phyloP scores from a whole-genome alignment of 805 yeast species.

The Wickerhamomyces bovis region DNA sequence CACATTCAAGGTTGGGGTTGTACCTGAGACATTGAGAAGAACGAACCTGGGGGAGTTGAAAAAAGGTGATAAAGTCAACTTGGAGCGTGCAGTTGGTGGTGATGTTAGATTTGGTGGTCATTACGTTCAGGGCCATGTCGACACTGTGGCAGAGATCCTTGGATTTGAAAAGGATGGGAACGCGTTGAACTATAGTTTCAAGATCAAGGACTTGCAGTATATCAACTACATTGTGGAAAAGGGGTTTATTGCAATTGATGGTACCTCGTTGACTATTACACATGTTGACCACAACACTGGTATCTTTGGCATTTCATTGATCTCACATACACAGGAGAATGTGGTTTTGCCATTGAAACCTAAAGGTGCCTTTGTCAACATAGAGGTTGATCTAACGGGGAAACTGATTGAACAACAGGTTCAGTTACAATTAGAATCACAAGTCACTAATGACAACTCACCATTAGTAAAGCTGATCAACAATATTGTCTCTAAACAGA shows the following conservation, averaged over 20 bases:
- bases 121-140: constrained; percentile 96
- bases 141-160: constrained; percentile 70
- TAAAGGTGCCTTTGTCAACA: constrained; percentile 64
- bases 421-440: constrained; percentile 45
- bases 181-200: constrained; percentile 70
- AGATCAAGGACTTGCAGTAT: constrained; percentile 55
- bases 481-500: constrained; percentile 39
- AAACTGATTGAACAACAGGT: constrained; percentile 88
- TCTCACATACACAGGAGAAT: constrained; percentile 80
- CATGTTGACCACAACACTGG: constrained; percentile 53
- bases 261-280: constrained; percentile 86
- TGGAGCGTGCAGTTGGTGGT: constrained; percentile 84
- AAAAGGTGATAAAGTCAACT: constrained; percentile 61
- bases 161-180: constrained; percentile 56
- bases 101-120: constrained; percentile 94
- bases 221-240: constrained; percentile 81
- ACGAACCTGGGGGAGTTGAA: constrained; percentile 64
- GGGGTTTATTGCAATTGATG: constrained; percentile 91
- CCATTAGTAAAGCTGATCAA: constrained; percentile 45
- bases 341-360: constrained; percentile 67
- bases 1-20: constrained; percentile 81
- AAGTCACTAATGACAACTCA: constrained; percentile 43
- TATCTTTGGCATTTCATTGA: constrained; percentile 81
- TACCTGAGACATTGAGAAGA: constrained; percentile 85
- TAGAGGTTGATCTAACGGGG: constrained; percentile 94